Evolutionary conservation across 768 basidiomycete genomes (phyloP), one percentile per base, ranked within the genome.

Genomic region (Cyclocybe aegerita): DNA sequence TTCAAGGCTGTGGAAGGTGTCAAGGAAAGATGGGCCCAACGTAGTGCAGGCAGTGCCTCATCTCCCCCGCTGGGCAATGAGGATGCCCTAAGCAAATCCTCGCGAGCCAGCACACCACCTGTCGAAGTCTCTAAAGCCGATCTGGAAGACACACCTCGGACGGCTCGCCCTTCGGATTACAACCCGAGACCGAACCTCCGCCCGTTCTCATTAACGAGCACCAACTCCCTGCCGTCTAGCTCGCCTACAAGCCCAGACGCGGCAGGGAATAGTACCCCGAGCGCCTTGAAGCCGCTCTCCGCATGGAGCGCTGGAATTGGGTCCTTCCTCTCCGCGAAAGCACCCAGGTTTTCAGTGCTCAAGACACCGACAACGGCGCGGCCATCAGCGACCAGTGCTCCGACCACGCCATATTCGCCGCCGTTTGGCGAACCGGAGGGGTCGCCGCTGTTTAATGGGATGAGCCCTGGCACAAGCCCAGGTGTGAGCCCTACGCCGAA

Each of bases 1-100:
- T 86, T 95, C 71, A 93, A 88, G 59, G 93, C 93, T 0, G 85
- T 97, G 6, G 92, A 94, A 61, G 92, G 92, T 35, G 90, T 96
- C 9, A 79, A 85, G 34, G 93, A 82, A 30, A 76, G 89, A 33
- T 90, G 88, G 85, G 62, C 69, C 1, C 69, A 71, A 43, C 69
- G 70, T 10, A 56, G 52, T 52, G 45, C 58, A n/a, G 36, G 37
- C 16, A 49, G 41, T 47, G 38, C 51, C 42, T 46, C 55, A 29
- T 44, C 65, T 8, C 44, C 61, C 8, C 57, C 66, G 14, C 42
- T 57, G 8, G 48, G 38, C 34, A 58, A 48, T 36, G 57, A 54
- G 16, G 62, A 63, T 17, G 53, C 58, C 37, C 9, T 44, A n/a
- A 67, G 62, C 45, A 67, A 60, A 39, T 68, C 71, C 15, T 60